Base-by-base conservation (phyloP, 306 rosid species). In the Purshia tridentata region DNA sequence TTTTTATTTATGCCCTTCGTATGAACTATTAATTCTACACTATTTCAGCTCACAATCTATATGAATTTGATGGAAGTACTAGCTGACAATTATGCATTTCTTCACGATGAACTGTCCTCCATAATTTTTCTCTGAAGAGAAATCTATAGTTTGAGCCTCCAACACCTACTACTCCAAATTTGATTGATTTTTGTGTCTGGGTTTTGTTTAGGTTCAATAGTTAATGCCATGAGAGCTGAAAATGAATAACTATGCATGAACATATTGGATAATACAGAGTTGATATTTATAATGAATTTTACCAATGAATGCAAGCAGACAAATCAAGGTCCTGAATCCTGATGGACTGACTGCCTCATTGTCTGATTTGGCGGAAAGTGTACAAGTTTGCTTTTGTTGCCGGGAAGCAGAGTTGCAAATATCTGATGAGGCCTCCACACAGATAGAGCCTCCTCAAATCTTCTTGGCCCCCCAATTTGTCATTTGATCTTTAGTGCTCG, bases 331-430 rank as follows among this genome's bases (percentile, higher is more conserved):
- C 75, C 45, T 14, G 53, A 42, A 42, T 70, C 44, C 14, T 23
- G 66, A 61, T 39, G 75, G 67, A 71, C 56, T 57, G 67, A 71
- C 47, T 57, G 67, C 66, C 46, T 57, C 75, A 29, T 15, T 46
- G 53, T 57, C 13, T 29, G 29, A 56, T 1, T 29, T 29, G 35
- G 45, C 46, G 56, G 46, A 42, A 5, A 39, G 53, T 57, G 11
- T 42, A 55, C 39, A 18, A 54, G 74, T 20, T 41, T 39, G 6
- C 50, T 63, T 16, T 63, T 63, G 29, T 41, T 10, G 37, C 8
- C 9, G 66, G 66, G 55, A 71, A 23, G 45, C 75, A 45, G 56
- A 23, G 47, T 57, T 22, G 75, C 44, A 71, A 11, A 22, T 71
- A 57, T 57, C 56, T 35, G 55, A 71, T 29, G 65, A 71, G 56